Evolutionary conservation across 441 rosid species (phyloP).

Genomic region (Geranium incanum): DNA sequence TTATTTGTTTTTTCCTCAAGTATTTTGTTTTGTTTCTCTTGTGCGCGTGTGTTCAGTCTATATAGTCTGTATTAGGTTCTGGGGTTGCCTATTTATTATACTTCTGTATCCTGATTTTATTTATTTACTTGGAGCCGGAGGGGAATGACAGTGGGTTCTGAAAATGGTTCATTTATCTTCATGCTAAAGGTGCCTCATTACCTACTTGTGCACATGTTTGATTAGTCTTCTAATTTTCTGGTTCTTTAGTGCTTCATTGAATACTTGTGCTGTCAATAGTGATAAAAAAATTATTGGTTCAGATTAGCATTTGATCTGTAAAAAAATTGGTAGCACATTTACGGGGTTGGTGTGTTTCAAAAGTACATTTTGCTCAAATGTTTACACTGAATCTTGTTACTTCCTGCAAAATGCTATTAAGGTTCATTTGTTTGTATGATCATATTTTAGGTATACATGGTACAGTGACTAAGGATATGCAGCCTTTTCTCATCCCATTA

Average conservation of each 20-base stretch:
- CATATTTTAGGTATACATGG: background rate
- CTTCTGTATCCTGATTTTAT: background rate
- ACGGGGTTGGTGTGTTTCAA: background rate
- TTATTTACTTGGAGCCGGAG: background rate
- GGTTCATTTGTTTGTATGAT: slow-evolving; percentile 2
- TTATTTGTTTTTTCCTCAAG: background rate
- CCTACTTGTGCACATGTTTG: background rate
- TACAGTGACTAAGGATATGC: background rate
- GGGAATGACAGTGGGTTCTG: background rate
- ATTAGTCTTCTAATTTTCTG: background rate
- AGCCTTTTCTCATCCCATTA: background rate
- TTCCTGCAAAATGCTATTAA: background rate
- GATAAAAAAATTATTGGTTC: background rate
- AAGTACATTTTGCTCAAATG: slow-evolving; percentile 3
- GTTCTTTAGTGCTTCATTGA: background rate
- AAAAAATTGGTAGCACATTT: background rate
- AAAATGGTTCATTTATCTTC: background rate
- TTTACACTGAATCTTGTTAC: background rate
- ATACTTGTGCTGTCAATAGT: background rate
- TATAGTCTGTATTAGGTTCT: background rate
- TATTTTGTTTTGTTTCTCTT: background rate
- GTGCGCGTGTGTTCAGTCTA: background rate
- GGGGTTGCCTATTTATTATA: background rate
- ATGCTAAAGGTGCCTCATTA: background rate
- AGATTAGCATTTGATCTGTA: slow-evolving; percentile 5